phyloP scores from a whole-genome alignment of 2,329 filamentous ascomycete species.

The Myriosclerotinia curreyana region DNA sequence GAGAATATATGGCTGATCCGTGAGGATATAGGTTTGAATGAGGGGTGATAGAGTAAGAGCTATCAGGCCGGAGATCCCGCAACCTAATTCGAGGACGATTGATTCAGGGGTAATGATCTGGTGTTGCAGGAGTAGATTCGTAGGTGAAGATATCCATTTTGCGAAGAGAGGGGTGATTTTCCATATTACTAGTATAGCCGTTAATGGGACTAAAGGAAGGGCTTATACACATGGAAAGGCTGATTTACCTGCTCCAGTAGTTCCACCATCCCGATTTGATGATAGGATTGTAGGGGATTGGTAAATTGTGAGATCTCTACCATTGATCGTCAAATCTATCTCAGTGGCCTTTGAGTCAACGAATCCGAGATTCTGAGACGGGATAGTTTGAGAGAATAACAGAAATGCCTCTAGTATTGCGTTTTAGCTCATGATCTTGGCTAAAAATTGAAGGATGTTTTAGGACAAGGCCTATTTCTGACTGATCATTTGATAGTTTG shows the following conservation, averaged over 20 bases:
- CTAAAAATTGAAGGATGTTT: background rate
- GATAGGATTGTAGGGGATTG: constrained; percentile 82
- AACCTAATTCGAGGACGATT: constrained; percentile 74
- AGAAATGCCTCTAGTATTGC: constrained; percentile 73
- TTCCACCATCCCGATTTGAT: constrained; percentile 69
- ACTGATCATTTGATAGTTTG: background rate
- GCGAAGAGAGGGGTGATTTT: constrained; percentile 83
- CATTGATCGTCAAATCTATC: constrained; percentile 66
- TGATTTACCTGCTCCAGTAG: constrained; percentile 63
- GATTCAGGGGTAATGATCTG: constrained; percentile 6
- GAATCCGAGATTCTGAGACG: constrained; percentile 79
- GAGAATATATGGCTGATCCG: constrained; percentile 84
- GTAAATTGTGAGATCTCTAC: constrained; percentile 68
- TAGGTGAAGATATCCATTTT: constrained; percentile 66
- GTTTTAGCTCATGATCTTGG: constrained; percentile 8
- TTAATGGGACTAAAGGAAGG: constrained; percentile 15
- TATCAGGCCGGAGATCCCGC: constrained; percentile 79
- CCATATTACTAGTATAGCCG: constrained; percentile 69
- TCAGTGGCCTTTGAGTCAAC: constrained; percentile 66
- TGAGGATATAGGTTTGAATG: constrained; percentile 67
- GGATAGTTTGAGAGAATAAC: constrained; percentile 73
- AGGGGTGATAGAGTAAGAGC: constrained; percentile 63
- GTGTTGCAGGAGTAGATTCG: constrained; percentile 54
- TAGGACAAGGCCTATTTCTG: background rate
- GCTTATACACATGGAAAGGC: constrained; percentile 14